Evolutionary conservation across 495 filamentous ascomycete species (phyloP).

Genomic region (Lasiosphaeria ovina): DNA sequence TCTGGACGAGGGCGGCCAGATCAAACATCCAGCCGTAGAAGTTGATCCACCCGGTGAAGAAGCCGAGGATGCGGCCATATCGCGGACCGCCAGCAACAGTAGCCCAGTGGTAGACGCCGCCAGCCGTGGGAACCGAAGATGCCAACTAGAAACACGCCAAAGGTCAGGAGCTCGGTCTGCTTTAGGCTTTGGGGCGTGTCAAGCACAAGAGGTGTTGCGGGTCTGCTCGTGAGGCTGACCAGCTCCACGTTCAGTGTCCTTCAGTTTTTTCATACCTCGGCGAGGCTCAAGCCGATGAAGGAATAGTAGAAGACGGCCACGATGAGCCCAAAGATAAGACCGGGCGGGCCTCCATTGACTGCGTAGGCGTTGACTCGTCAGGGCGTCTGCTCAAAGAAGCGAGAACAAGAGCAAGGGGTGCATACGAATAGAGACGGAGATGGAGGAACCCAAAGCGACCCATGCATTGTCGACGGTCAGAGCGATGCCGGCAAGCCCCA

Average conservation of each 20-base stretch:
- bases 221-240: too few species aligned
- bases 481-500: conserved; percentile 51
- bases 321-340: conserved; percentile 55
- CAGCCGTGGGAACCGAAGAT: conserved; percentile 73
- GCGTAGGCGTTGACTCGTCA: too few species aligned
- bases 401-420: not conserved
- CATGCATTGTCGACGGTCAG: conserved; percentile 56
- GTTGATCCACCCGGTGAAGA: conserved; percentile 79
- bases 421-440: conserved; percentile 54
- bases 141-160: conserved; percentile 54
- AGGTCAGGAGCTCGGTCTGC: conserved; percentile 4
- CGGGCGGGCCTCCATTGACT: conserved; percentile 59
- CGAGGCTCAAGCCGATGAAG: conserved; percentile 44
- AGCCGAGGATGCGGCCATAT: conserved; percentile 68
- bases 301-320: conserved; percentile 46
- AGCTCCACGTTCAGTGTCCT: too few species aligned
- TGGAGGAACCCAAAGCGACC: conserved; percentile 53
- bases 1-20: conserved; percentile 64
- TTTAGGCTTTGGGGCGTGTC: not conserved
- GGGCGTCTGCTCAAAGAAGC: not conserved
- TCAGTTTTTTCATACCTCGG: conserved; percentile 35
- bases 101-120: conserved; percentile 88
- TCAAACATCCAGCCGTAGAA: conserved; percentile 72
- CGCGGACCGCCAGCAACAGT: conserved; percentile 64
- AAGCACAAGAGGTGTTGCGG: not conserved